Percentiles rank a stretch among this genome's conserved stretches.
phyloP scores from a whole-genome alignment of 768 basidiomycete genomes.

The Suillus decipiens region DNA sequence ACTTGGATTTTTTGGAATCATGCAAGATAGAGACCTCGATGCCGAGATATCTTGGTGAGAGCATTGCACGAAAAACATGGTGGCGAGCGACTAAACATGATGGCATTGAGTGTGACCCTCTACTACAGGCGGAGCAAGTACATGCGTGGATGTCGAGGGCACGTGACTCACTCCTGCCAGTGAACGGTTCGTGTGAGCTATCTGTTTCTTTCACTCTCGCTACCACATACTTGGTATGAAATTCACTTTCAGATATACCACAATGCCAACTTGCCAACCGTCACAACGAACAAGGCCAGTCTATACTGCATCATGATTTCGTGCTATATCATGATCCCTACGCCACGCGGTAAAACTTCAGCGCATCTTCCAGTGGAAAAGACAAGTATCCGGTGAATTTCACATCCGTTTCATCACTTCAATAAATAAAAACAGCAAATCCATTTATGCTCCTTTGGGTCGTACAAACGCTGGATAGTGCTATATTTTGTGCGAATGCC shows the following conservation, averaged over 20 bases:
- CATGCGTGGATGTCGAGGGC: background rate
- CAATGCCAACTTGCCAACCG: background rate
- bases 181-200: too few species aligned
- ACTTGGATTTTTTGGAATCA: background rate
- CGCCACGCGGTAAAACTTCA: too few species aligned
- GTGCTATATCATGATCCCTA: too few species aligned
- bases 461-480: too few species aligned
- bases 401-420: too few species aligned
- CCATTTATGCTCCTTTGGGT: too few species aligned
- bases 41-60: background rate
- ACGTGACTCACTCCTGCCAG: background rate
- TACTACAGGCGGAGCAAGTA: too few species aligned
- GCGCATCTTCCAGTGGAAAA: too few species aligned
- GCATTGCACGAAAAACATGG: background rate
- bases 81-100: slow-evolving; percentile 8
- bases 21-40: background rate
- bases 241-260: background rate
- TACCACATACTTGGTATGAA: background rate
- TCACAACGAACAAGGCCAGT: too few species aligned
- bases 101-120: slow-evolving; percentile 9
- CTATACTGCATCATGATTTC: background rate
- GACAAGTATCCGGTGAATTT: too few species aligned
- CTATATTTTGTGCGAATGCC: background rate
- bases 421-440: too few species aligned
- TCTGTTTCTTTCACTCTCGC: background rate